These are phyloP conservation scores for Claviceps lovelessii DNA, from an alignment of 2,329 filamentous ascomycete genomes.

Conservation along the genomic window DNA sequence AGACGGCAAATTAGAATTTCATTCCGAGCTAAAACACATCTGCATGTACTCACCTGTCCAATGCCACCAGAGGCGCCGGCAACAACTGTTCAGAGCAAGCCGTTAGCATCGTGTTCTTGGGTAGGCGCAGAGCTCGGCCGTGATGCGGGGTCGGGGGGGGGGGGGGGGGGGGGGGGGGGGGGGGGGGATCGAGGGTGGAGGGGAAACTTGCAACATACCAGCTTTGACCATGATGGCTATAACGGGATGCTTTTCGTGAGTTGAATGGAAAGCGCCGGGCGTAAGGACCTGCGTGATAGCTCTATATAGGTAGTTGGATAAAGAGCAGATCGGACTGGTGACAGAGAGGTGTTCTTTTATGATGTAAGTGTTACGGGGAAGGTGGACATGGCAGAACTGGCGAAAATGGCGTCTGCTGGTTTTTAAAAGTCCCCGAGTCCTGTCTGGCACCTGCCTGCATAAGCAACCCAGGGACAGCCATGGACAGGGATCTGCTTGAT, in stretches of 20 bases:
- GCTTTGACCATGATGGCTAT: conserved; percentile 43
- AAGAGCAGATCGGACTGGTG: not conserved
- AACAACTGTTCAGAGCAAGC: conserved; percentile 43
- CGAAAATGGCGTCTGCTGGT: not conserved
- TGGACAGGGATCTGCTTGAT: not conserved
- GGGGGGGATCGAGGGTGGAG: conserved; percentile 7
- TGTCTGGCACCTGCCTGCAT: not conserved
- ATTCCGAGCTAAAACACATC: not conserved
- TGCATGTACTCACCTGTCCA: conserved; percentile 58
- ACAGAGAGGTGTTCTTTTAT: not conserved
- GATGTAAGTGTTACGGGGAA: not conserved
- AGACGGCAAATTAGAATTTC: not conserved
- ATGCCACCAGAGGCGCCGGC: conserved; percentile 96
- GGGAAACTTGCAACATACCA: conserved; percentile 27
- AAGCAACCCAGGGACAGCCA: not conserved
- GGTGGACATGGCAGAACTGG: not conserved
- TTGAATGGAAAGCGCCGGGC: not conserved
- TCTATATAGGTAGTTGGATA: no score
- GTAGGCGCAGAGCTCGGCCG: not conserved
- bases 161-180: conserved; percentile 4
- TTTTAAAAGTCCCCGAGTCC: not conserved
- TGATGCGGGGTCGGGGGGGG: conserved; percentile 13
- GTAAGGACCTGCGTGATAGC: not conserved
- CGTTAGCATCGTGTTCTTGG: conserved; percentile 4
- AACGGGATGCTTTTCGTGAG: not conserved